Evolutionary conservation across 2,329 filamentous ascomycete genomes (phyloP), one percentile per base, ranked within the genome.

Genomic region (Alternaria postmessia): DNA sequence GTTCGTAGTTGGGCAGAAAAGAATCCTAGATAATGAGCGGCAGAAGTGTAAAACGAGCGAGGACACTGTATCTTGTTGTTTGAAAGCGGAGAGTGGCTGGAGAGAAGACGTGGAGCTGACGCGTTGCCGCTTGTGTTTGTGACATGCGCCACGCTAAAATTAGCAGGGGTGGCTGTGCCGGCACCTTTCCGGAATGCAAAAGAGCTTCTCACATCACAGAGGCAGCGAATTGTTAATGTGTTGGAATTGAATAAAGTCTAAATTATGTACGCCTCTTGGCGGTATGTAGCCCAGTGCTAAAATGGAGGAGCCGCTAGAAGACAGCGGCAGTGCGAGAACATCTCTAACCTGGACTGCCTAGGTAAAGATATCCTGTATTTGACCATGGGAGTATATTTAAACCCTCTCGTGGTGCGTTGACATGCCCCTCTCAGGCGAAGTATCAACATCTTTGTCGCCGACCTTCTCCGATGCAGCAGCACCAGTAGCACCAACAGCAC

Each of bases 111-210:
- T 54, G 51, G 51, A 51, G 63, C 54, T 67, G 61, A 69, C 65
- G 66, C 66, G 61, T 66, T 61, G 51, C 53, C 54, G 38, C 46
- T 55, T 56, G 39, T 38, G 56, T 59, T 58, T 56, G 59, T 53
- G 62, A 63, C 62, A 51, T 66, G 64, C 68, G 67, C 65, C 67
- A 69, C 70, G 65, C 66, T 65, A 65, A 65, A 57, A 51, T 68
- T 66, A 63, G 65, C 53, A 57, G 48, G 54, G 47, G 46, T 59
- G 63, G 61, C 65, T 64, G 58, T 64, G 58, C 41, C 56, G 55
- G 61, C 61, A 62, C 53, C 51, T 46, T 34, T 38, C 26, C 30
- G 20, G 39, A 24, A 42, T 5, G 8, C 6, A 42, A 24, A 3
- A 42, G 39, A 42, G 39, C 3, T 42, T 42, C 4, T 47, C 9